Base-by-base conservation (phyloP, 306 rosid species). In the Vachellia pachyceras region DNA sequence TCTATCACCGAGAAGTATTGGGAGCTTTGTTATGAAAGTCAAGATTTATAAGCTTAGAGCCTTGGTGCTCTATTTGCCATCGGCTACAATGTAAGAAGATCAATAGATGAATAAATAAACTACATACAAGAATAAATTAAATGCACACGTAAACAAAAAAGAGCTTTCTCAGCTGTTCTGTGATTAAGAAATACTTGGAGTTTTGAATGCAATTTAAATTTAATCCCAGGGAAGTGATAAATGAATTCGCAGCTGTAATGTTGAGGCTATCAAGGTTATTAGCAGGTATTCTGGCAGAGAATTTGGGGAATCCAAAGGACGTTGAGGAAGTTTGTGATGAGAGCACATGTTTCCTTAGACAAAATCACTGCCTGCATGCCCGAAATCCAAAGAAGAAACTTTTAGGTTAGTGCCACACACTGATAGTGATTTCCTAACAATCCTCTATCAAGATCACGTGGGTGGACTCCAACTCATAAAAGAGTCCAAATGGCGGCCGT, bases 391-490 rank as follows among this genome's bases (percentile, higher is more conserved):
- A 58, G 96, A 90, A 23, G 82, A 89, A 72, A 83, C 84, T 44
- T 84, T 82, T 46, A 97, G 98, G 22, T 77, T 92, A 76, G 97
- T 94, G 73, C 97, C 98, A 35, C 98, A 94, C 80, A 94, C 98
- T 44, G 98, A 94, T 82, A 94, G 97, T 64, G 98, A 93, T 84
- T 94, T 92, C 80, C 93, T 94, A 37, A 94, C 98, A 73, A 86
- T 94, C 78, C 97, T 94, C 15, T 69, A 80, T 80, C 98, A 94
- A 87, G 98, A 94, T 81, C 86, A 90, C 42, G 97, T 89, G 15
- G 97, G 98, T 29, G 98, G 98, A 35, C 97, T 94, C 72, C 94
- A 92, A 60, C 97, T 94, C 78, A 88, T 92, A 97, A 94, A 94
- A 86, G 97, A 90, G 77, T 87, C 90, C 86, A 88, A 90, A 83